Evolutionary conservation across 1,284 basidiomycete genomes (phyloP).

Genomic region (Tilletia caries): DNA sequence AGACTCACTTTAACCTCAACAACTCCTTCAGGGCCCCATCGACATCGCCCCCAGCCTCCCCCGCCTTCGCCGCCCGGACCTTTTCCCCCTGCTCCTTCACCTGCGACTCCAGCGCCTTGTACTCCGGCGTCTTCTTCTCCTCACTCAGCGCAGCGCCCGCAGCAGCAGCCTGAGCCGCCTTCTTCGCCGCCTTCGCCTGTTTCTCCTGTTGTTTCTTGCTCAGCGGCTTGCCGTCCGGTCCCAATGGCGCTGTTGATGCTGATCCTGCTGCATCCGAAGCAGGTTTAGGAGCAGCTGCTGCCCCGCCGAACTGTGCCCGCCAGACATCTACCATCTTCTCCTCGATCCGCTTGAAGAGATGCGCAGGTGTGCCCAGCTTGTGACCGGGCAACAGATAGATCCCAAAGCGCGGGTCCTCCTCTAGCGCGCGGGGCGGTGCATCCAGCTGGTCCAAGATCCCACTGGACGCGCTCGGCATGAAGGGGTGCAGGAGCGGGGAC

Average conservation of each 20-base stretch:
- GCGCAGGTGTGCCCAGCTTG: conserved; percentile 76
- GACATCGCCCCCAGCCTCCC: conserved; percentile 17
- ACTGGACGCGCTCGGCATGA: conserved; percentile 87
- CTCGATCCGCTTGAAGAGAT: conserved; percentile 91
- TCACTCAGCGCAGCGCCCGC: conserved; percentile 16
- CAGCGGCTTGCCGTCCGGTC: conserved; percentile 34
- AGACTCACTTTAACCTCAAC: conserved; percentile 29
- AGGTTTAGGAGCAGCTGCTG: conserved; percentile 51
- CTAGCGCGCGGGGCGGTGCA: conserved; percentile 70
- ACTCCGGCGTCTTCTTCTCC: conserved; percentile 40
- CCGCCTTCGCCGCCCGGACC: conserved; percentile 39
- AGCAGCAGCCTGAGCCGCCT: conserved; percentile 29
- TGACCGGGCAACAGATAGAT: conserved; percentile 86
- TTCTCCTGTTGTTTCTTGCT: conserved; percentile 51
- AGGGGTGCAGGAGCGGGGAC: conserved; percentile 81
- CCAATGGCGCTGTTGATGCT: background rate
- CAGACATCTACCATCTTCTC: conserved; percentile 82
- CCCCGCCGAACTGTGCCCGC: conserved; percentile 76
- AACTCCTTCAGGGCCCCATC: conserved; percentile 27
- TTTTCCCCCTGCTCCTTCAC: conserved; percentile 37
- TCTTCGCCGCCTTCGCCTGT: conserved; percentile 47
- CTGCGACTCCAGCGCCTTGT: conserved; percentile 32
- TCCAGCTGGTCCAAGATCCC: conserved; percentile 83
- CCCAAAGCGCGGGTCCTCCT: conserved; percentile 53
- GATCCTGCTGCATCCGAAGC: conserved; percentile 14